These are phyloP conservation scores for Fusarium luffae DNA, from an alignment of 2,329 filamentous ascomycete genomes.

Conservation along the genomic window DNA sequence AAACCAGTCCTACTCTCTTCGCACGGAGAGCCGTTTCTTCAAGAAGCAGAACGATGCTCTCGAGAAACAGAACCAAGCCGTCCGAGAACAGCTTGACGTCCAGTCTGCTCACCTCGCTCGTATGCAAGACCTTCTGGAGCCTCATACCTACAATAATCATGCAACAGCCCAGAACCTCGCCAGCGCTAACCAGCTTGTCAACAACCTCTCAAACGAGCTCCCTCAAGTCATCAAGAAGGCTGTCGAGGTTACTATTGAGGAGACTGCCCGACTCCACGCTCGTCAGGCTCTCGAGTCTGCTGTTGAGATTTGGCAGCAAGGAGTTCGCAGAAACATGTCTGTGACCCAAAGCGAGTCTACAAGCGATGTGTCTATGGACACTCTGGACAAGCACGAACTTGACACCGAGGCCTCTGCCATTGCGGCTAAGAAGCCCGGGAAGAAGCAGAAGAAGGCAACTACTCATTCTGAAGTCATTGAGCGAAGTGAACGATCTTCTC, in stretches of 20 bases:
- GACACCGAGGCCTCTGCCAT: slow-evolving; percentile 7
- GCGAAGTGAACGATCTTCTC: slow-evolving; percentile 15
- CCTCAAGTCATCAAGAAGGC: slow-evolving; percentile 43
- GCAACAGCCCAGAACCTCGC: slow-evolving; percentile 41
- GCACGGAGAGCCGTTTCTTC: slow-evolving; percentile 20
- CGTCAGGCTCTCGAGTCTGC: not conserved
- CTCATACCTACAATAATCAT: slow-evolving; percentile 32
- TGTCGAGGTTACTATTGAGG: slow-evolving; percentile 38
- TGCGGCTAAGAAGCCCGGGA: not conserved
- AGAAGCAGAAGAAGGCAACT: slow-evolving; percentile 4
- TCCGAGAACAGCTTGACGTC: slow-evolving; percentile 46
- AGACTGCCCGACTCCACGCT: slow-evolving; percentile 38
- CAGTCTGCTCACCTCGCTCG: slow-evolving; percentile 34
- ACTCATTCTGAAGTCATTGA: not conserved
- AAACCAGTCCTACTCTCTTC: slow-evolving; percentile 5
- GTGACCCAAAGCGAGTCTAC: not conserved
- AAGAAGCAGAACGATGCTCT: slow-evolving; percentile 24
- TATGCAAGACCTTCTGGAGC: slow-evolving; percentile 37
- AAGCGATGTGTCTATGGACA: not conserved
- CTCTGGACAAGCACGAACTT: slow-evolving; percentile 14
- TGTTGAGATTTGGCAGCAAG: not conserved
- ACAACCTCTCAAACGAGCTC: slow-evolving; percentile 44
- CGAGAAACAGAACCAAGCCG: slow-evolving; percentile 38
- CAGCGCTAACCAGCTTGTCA: slow-evolving; percentile 31
- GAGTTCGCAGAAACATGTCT: not conserved